Percentiles rank a stretch among this genome's conserved stretches.
phyloP scores from a whole-genome alignment of 2,329 filamentous ascomycete genomes.

The Aspergillus brasiliensis region DNA sequence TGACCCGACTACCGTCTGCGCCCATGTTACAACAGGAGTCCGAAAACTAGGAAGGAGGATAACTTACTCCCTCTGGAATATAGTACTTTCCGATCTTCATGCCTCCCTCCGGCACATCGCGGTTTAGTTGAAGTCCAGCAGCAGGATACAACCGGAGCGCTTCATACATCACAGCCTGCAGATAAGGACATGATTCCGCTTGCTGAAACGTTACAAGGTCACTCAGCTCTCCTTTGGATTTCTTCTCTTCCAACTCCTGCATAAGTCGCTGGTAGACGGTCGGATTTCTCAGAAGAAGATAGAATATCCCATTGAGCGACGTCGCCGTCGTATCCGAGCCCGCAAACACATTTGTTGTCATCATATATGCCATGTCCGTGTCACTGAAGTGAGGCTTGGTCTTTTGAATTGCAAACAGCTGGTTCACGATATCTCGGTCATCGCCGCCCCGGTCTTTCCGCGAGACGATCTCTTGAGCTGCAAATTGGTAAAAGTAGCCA shows the following conservation, averaged over 20 bases:
- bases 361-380: conserved; percentile 1
- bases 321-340: conserved; percentile 1
- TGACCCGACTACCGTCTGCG: not conserved
- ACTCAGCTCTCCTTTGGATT: not conserved
- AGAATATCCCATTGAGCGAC: not conserved
- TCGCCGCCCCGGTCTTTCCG: conserved; percentile 3
- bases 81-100: not conserved
- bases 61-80: not conserved
- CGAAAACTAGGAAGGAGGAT: not conserved
- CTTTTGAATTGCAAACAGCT: not conserved
- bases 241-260: not conserved
- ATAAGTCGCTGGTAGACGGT: not conserved
- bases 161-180: conserved; percentile 8
- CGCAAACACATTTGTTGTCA: not conserved
- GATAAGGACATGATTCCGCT: not conserved
- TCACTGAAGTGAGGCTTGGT: not conserved
- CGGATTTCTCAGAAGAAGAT: not conserved
- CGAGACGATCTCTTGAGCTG: not conserved
- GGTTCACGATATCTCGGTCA: not conserved
- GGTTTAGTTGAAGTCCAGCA: not conserved
- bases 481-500: not conserved
- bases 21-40: not conserved
- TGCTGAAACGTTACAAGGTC: not conserved
- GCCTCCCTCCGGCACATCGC: not conserved
- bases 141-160: conserved; percentile 4